These are phyloP conservation scores for Pseudisothecium myosuroides DNA, from an alignment of 225 moss, liverwort and hornwort species.

Conservation along the genomic window DNA sequence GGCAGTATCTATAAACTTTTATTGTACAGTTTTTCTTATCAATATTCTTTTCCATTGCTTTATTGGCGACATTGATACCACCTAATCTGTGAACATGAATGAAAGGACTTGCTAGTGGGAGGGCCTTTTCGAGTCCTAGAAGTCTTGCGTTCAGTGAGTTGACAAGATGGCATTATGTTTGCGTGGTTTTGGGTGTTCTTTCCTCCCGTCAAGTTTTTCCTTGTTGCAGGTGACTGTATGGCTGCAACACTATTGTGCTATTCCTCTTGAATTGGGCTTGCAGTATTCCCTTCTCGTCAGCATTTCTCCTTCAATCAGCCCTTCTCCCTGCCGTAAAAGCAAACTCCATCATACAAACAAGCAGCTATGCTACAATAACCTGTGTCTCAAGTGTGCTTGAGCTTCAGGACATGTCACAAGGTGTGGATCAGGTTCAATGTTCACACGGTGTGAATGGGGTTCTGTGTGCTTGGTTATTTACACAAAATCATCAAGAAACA, in stretches of 20 bases:
- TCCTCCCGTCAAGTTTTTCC: background rate
- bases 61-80: background rate
- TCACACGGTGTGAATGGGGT: background rate
- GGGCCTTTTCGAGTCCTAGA: background rate
- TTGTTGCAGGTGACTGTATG: background rate
- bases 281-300: background rate
- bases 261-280: background rate
- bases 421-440: background rate
- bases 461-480: background rate
- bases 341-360: background rate
- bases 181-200: background rate
- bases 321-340: background rate
- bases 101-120: background rate
- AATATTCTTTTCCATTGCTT: background rate
- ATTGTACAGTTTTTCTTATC: background rate
- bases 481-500: background rate
- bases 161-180: background rate
- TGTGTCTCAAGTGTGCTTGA: background rate
- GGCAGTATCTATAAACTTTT: background rate
- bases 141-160: background rate
- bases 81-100: background rate
- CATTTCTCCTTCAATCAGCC: background rate
- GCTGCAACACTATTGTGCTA: background rate
- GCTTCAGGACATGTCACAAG: background rate
- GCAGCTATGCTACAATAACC: background rate